These are phyloP conservation scores for Yamadazyma atmosphaerica DNA, from an alignment of 1,139 yeast species.

Conservation along the genomic window DNA sequence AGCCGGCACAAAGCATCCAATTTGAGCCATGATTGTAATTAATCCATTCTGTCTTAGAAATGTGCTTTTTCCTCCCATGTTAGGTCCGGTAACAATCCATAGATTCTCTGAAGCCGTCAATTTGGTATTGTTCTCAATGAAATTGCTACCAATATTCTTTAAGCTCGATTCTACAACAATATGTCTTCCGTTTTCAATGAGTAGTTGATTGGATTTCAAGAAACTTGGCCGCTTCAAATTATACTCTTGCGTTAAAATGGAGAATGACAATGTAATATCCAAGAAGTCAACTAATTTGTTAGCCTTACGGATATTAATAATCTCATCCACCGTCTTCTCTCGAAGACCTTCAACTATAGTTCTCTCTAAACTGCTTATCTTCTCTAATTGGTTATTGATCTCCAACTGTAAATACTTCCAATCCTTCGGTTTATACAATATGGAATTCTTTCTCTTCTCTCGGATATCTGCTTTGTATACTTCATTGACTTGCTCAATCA, in stretches of 20 bases:
- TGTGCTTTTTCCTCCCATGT: slow-evolving; percentile 98
- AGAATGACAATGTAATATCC: slow-evolving; percentile 75
- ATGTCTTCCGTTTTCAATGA: slow-evolving; percentile 69
- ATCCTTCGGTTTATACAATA: slow-evolving; percentile 30
- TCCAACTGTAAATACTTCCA: slow-evolving; percentile 35
- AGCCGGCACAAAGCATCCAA: slow-evolving; percentile 90
- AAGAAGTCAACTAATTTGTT: slow-evolving; percentile 58
- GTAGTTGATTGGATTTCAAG: slow-evolving; percentile 44
- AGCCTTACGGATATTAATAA: slow-evolving; percentile 44
- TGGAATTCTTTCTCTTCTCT: slow-evolving; percentile 29
- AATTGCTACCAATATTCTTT: slow-evolving; percentile 46
- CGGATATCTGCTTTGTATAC: slow-evolving; percentile 21
- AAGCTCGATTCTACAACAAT: slow-evolving; percentile 85
- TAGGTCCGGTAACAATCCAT: slow-evolving; percentile 92
- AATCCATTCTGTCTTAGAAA: slow-evolving; percentile 85
- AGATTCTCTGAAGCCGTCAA: slow-evolving; percentile 22
- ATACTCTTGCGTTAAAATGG: slow-evolving; percentile 65
- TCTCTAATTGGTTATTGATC: slow-evolving; percentile 24
- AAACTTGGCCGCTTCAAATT: slow-evolving; percentile 67
- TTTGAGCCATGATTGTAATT: slow-evolving; percentile 81
- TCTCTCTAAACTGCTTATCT: slow-evolving; percentile 43
- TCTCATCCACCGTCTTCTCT: slow-evolving; percentile 33
- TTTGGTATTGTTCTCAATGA: slow-evolving; percentile 61
- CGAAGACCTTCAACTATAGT: slow-evolving; percentile 45
- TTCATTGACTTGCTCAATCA: slow-evolving; percentile 20